Base-by-base conservation (phyloP, 2,329 filamentous ascomycete genomes). In the Neoscytalidium dimidiatum region DNA sequence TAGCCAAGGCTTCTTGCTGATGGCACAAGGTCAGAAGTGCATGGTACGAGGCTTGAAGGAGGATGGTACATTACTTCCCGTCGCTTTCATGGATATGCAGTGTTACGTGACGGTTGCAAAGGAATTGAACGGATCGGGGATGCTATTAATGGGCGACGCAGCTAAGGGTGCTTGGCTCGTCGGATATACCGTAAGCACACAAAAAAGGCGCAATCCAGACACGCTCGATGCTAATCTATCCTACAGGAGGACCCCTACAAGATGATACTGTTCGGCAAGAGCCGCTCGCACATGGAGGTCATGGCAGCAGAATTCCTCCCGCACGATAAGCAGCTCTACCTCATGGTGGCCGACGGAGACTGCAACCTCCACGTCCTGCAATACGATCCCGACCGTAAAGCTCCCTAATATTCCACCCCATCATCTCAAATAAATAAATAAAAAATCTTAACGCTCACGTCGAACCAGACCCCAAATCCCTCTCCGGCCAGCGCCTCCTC, bases 81-180 rank as follows among this genome's bases (percentile, higher is more conserved):
- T 99, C 3, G 95, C 95, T 0, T 99, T 99, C 74, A 91, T 99
- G 84, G 95, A 99, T 73, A 96, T 97, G 88, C 95, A 92, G 79
- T 96, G 92, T 77, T 95, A 97, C 72, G 92, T 97, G 13, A 92
- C 89, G 2, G 88, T 90, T n/a, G 86, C 92, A 62, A 95, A 94
- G 73, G 92, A 92, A 71, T 84, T 99, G 19, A 88, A 88, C 3
- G 88, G 90, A 1, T 96, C 92, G 0, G 94, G 94, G 0, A 84
- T 99, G 74, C 93, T 92, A 72, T 83, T 97, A 11, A 88, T 97
- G 80, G 91, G 92, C 0, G 95, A 99, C 79, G 92, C 91, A 0
- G 88, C 95, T 74, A 97, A 97, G 80, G 95, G 95, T 0, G 84
- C 98, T 2, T 98, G 95, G 93, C 96, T 99, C 70, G 91, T 92